These are phyloP conservation scores for Xylaria grammica DNA, from an alignment of 495 filamentous ascomycete genomes.

Conservation along the genomic window DNA sequence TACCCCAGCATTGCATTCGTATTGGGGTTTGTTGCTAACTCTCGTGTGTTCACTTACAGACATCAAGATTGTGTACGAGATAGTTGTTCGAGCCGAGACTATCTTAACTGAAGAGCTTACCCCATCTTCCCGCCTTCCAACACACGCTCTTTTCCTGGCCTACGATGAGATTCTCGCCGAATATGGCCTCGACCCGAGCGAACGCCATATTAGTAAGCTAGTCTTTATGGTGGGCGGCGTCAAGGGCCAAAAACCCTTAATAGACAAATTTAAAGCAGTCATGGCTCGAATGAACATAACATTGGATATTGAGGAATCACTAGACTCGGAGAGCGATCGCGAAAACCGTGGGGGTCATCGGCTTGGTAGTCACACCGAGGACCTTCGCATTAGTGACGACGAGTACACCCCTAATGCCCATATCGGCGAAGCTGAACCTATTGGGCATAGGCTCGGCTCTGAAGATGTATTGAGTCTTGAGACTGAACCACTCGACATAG, in stretches of 20 bases:
- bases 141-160: conserved; percentile 78
- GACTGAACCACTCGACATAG: conserved; percentile 9
- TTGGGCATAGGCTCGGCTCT: conserved; percentile 4
- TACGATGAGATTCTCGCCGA: conserved; percentile 74
- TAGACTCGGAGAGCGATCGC: conserved; percentile 19
- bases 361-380: conserved; percentile 12
- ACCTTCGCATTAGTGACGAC: conserved; percentile 1
- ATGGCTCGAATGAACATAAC: conserved; percentile 71
- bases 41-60: conserved; percentile 54
- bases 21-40: conserved; percentile 8
- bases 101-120: conserved; percentile 56
- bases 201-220: conserved; percentile 75
- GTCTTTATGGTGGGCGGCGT: conserved; percentile 78
- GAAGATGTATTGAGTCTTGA: neutral
- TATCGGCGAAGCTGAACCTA: conserved; percentile 8
- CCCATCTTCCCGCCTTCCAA: conserved; percentile 68
- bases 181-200: conserved; percentile 70
- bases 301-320: conserved; percentile 58
- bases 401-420: conserved; percentile 17
- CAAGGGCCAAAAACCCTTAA: conserved; percentile 49
- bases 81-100: conserved; percentile 72
- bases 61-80: conserved; percentile 76
- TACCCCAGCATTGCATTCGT: neutral
- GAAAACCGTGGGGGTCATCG: conserved; percentile 21
- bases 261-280: conserved; percentile 68